Conservation (phyloP, 306 rosid species). For the Delonix regia region DNA sequence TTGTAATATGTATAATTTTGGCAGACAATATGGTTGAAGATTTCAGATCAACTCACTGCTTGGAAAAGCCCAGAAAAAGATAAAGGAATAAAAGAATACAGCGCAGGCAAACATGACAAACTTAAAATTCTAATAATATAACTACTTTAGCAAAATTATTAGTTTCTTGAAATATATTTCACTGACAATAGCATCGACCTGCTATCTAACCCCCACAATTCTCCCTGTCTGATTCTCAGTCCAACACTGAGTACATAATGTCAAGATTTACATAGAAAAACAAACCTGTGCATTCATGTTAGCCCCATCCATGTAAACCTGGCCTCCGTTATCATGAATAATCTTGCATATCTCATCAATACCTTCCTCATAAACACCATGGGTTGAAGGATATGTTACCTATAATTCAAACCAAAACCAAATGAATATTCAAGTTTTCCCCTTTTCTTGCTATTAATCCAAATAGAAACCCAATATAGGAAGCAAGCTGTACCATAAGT, state of each 20-base stretch:
- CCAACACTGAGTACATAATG: not conserved
- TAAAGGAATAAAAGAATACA: not conserved
- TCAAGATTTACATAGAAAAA: not conserved
- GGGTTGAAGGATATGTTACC: constrained; percentile 99
- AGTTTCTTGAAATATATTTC: constrained; percentile 17
- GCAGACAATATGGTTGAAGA: not conserved
- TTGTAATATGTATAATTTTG: not conserved
- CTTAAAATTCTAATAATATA: not conserved
- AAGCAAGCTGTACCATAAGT: constrained; percentile 68
- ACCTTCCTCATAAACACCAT: constrained; percentile 57
- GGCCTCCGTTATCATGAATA: constrained; percentile 99
- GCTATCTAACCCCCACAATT: not conserved
- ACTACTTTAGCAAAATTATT: not conserved
- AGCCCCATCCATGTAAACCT: constrained; percentile 99
- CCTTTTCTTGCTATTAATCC: not conserved
- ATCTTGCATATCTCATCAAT: constrained; percentile 97
- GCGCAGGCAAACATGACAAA: not conserved
- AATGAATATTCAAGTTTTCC: constrained; percentile 23
- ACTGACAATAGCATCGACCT: constrained; percentile 1
- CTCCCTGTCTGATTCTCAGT: not conserved
- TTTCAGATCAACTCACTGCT: constrained; percentile 7
- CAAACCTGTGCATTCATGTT: constrained; percentile 44
- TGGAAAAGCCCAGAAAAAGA: not conserved
- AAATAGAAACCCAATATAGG: constrained; percentile 15
- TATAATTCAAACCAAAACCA: constrained; percentile 50